Conservation (phyloP, 257 asterid genomes). For the Plantago major region DNA sequence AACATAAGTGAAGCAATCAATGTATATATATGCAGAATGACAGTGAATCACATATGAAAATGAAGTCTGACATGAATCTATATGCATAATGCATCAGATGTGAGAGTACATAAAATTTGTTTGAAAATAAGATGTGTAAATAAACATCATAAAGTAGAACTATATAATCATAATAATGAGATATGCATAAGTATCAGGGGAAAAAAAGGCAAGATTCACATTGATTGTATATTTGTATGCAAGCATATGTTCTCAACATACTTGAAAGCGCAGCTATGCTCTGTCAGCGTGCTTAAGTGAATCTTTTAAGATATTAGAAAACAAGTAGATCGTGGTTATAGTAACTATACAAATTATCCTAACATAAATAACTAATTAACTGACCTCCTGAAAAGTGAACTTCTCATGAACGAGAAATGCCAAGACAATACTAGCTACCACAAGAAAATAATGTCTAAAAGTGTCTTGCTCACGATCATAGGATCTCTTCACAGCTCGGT, state of each 20-base stretch:
- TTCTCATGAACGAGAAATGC: conserved; percentile 75
- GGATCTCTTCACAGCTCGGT: conserved; percentile 65
- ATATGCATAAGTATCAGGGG: no score
- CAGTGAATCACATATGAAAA: no score
- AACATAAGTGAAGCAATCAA: no score
- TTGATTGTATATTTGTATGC: no score
- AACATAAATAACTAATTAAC: conserved; percentile 21
- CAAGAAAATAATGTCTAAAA: conserved; percentile 66
- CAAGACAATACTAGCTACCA: conserved; percentile 44
- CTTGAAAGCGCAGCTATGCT: background rate
- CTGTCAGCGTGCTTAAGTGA: background rate
- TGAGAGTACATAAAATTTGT: no score
- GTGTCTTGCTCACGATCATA: conserved; percentile 86
- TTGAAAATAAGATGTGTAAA: no score
- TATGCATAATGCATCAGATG: no score
- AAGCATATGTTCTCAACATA: background rate
- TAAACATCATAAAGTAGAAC: no score
- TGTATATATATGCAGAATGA: no score
- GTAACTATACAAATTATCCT: conserved; percentile 3
- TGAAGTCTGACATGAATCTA: no score
- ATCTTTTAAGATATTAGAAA: conserved; percentile 9
- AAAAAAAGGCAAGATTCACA: no score
- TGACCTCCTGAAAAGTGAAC: conserved; percentile 73
- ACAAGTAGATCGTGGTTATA: conserved; percentile 10
- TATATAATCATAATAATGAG: no score